A percentile compares a stretch with the other conserved stretches of the same genome.
Evolutionary conservation across 139 green algal species (phyloP).

Genomic region (Chlorella sorokiniana): DNA sequence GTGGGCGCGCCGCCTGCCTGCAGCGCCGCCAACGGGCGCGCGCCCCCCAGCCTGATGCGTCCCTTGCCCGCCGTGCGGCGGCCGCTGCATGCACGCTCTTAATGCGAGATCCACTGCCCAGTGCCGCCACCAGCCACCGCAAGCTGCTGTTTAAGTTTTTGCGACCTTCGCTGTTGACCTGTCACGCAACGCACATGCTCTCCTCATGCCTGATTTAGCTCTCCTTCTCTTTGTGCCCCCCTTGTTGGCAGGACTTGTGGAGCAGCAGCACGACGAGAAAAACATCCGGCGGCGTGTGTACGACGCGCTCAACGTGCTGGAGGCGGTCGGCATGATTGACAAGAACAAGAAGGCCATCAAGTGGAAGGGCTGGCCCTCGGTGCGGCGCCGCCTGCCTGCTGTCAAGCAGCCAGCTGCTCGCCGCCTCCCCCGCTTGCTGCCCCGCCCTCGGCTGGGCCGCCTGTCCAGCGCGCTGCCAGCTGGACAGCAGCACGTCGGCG

Average conservation of each 20-base stretch:
- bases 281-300: slow-evolving; percentile 96
- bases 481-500: too few relatives aligned
- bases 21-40: too few relatives aligned
- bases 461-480: too few relatives aligned
- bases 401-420: neutral
- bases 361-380: slow-evolving; percentile 74
- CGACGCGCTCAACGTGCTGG: slow-evolving; percentile 98
- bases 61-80: neutral
- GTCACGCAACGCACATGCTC: too few relatives aligned
- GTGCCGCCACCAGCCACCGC: too few relatives aligned
- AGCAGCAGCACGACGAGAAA: slow-evolving; percentile 83
- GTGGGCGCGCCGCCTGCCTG: neutral
- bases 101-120: too few relatives aligned
- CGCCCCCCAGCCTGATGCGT: too few relatives aligned
- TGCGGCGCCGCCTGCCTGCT: neutral
- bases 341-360: slow-evolving; percentile 93
- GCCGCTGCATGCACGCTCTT: too few relatives aligned
- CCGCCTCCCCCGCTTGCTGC: neutral
- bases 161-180: too few relatives aligned
- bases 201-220: neutral
- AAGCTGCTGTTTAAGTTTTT: too few relatives aligned
- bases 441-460: too few relatives aligned
- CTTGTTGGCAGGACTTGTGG: slow-evolving; percentile 29
- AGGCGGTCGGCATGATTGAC: slow-evolving; percentile 91
- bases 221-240: neutral